Conservation (phyloP, 176 grass and related monocot genomes). For the Musa troglodytarum region DNA sequence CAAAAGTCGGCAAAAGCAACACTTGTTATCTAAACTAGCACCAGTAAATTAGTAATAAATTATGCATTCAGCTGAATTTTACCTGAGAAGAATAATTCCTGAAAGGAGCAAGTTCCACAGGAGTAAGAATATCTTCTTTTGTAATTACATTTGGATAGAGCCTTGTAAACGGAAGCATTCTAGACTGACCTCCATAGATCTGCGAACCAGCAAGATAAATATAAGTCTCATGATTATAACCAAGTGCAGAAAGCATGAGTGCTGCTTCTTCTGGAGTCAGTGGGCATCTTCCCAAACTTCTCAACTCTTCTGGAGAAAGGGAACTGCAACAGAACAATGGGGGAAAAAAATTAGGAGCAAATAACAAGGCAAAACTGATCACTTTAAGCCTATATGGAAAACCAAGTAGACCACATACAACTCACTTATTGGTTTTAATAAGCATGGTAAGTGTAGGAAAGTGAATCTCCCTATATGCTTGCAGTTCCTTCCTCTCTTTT, state of each 20-base stretch:
- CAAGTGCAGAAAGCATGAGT: conserved; percentile 62
- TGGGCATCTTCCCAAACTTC: conserved; percentile 77
- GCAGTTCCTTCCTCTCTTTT: conserved; percentile 59
- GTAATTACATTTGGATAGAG: conserved; percentile 85
- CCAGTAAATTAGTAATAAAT: neutral
- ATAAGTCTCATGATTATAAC: conserved; percentile 57
- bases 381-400: neutral
- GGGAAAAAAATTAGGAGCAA: neutral
- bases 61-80: neutral
- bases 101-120: conserved; percentile 61
- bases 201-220: conserved; percentile 83
- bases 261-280: conserved; percentile 82
- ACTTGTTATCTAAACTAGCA: neutral
- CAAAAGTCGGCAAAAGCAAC: no score
- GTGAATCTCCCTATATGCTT: conserved; percentile 69
- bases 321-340: conserved; percentile 18
- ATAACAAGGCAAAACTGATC: neutral
- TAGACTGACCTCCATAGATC: conserved; percentile 70
- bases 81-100: conserved; percentile 75
- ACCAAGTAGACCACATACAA: neutral
- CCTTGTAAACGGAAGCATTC: conserved; percentile 56
- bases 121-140: conserved; percentile 78
- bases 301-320: conserved; percentile 59
- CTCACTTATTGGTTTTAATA: conserved; percentile 47
- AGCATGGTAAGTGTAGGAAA: conserved; percentile 55